Evolutionary conservation across 352 stramenopile genomes (phyloP).

Genomic region (Albugo candida): DNA sequence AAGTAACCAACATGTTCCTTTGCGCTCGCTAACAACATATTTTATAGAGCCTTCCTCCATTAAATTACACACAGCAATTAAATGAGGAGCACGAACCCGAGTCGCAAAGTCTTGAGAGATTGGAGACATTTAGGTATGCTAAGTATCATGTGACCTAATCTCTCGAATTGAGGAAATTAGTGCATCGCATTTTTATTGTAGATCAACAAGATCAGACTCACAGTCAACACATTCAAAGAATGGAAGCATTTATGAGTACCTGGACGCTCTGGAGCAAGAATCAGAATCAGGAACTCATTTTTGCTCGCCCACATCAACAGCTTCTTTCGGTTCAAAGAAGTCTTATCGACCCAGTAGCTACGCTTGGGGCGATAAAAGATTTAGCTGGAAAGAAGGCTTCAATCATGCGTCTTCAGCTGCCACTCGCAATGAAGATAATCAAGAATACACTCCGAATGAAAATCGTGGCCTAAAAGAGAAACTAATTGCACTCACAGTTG

Average conservation of each 20-base stretch:
- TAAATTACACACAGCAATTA: too few relatives aligned
- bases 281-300: slow-evolving; percentile 8
- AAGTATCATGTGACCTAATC: too few relatives aligned
- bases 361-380: background rate
- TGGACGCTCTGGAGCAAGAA: slow-evolving; percentile 52
- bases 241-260: slow-evolving; percentile 58
- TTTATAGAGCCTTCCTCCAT: too few relatives aligned
- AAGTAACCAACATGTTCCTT: too few relatives aligned
- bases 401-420: slow-evolving; percentile 15
- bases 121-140: too few relatives aligned
- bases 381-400: background rate
- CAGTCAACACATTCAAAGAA: background rate
- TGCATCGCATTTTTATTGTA: too few relatives aligned
- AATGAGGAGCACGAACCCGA: too few relatives aligned
- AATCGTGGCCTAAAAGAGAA: slow-evolving; percentile 67
- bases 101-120: too few relatives aligned
- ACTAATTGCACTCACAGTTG: slow-evolving; percentile 52
- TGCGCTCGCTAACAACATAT: too few relatives aligned
- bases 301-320: slow-evolving; percentile 17
- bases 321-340: slow-evolving; percentile 1
- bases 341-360: background rate
- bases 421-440: slow-evolving; percentile 5
- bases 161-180: too few relatives aligned
- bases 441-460: slow-evolving; percentile 19
- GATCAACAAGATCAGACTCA: background rate